phyloP scores from a whole-genome alignment of 768 basidiomycete species.

The Russula earlei region DNA sequence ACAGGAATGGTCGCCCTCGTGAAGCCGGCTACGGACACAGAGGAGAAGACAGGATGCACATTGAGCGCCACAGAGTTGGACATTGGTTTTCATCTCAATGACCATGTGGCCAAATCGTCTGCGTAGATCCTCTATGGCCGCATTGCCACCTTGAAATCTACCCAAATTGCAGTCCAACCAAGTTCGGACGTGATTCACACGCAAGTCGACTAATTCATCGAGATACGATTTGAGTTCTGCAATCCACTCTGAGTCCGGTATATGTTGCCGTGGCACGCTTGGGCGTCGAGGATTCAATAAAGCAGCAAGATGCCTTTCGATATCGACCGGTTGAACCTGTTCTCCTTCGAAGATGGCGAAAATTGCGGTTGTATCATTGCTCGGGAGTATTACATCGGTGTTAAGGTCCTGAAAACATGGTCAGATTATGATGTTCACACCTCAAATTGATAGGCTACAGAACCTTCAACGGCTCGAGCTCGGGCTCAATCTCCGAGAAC shows the following conservation, averaged over 20 bases:
- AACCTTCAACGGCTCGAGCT: conserved; percentile 44
- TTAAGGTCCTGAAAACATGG: conserved; percentile 40
- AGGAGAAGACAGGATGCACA: conserved; percentile 40
- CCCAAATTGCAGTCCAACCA: conserved; percentile 46
- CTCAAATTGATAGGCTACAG: background rate
- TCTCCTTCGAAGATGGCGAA: conserved; percentile 28
- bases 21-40: conserved; percentile 42
- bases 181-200: conserved; percentile 37
- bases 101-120: conserved; percentile 35
- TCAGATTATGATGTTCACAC: background rate
- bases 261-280: conserved; percentile 27
- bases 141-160: conserved; percentile 36
- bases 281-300: conserved; percentile 26
- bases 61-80: conserved; percentile 40
- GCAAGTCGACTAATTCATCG: conserved; percentile 30
- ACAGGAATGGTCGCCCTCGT: conserved; percentile 42
- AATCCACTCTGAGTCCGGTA: conserved; percentile 36
- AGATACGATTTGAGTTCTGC: conserved; percentile 32
- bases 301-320: conserved; percentile 24
- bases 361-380: conserved; percentile 29
- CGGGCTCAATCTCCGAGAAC: conserved; percentile 35
- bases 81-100: conserved; percentile 37
- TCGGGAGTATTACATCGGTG: conserved; percentile 34
- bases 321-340: conserved; percentile 15
- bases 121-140: conserved; percentile 38